A percentile compares a stretch with the other conserved stretches of the same genome.
Evolutionary conservation across 192 early-diverging fungal species (phyloP).

Genomic region (Coemansia sp.): DNA sequence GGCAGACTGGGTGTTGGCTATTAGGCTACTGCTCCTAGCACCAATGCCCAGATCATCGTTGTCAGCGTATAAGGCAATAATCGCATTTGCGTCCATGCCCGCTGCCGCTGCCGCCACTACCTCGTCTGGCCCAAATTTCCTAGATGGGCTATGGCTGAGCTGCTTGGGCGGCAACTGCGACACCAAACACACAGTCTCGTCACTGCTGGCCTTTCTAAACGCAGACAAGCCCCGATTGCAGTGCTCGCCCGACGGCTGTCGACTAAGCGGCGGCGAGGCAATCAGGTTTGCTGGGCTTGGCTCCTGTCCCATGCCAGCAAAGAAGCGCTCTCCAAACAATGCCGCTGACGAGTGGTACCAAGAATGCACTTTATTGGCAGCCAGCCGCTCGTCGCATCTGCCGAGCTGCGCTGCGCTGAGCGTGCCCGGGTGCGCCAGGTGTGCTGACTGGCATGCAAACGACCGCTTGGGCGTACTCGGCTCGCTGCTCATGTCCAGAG

Average conservation of each 20-base stretch:
- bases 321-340: not conserved
- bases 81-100: constrained; percentile 17
- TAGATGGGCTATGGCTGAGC: not conserved
- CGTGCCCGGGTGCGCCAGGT: not conserved
- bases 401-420: not conserved
- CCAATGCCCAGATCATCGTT: not conserved
- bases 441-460: not conserved
- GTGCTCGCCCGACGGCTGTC: constrained; percentile 18
- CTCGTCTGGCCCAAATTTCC: not conserved
- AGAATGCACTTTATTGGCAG: not conserved
- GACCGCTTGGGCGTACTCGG: not conserved
- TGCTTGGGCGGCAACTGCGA: constrained; percentile 8
- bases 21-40: not conserved
- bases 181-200: not conserved
- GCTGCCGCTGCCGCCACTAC: constrained; percentile 2
- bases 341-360: constrained; percentile 5
- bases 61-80: constrained; percentile 36
- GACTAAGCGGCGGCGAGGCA: constrained; percentile 15
- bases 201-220: not conserved
- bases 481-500: not conserved
- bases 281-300: constrained; percentile 2
- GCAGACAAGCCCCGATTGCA: not conserved
- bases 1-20: not conserved
- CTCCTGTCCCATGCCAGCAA: not conserved
- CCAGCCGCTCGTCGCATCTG: not conserved